Evolutionary conservation across 768 basidiomycete genomes (phyloP).

Genomic region (Podaxis sp.): DNA sequence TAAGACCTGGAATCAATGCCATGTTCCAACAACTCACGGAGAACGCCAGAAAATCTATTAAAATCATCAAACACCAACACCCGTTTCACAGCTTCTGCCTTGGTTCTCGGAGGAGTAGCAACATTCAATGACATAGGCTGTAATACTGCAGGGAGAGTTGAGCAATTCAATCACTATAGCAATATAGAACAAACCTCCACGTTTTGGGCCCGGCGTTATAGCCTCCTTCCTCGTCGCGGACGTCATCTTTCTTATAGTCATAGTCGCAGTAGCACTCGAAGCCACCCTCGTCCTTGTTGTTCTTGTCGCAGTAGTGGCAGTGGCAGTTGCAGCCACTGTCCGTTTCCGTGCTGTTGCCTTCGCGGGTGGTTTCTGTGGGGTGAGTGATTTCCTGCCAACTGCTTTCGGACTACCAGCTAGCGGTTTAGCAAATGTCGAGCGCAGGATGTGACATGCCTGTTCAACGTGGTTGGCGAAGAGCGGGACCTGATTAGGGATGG

Average conservation of each 20-base stretch:
- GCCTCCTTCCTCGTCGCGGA: constrained; percentile 28
- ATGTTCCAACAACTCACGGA: constrained; percentile 46
- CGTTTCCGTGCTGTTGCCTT: constrained; percentile 6
- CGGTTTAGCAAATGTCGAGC: neutral
- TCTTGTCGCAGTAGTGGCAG: constrained; percentile 21
- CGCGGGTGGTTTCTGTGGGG: neutral
- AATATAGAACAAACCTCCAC: constrained; percentile 28
- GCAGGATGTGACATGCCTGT: constrained; percentile 50
- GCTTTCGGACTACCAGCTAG: constrained; percentile 22
- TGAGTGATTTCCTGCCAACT: constrained; percentile 19
- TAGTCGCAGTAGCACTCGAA: constrained; percentile 22
- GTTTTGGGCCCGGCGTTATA: constrained; percentile 46
- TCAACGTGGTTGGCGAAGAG: constrained; percentile 53
- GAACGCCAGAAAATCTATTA: constrained; percentile 43
- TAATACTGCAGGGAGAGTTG: constrained; percentile 22
- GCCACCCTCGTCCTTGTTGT: constrained; percentile 20
- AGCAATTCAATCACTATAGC: neutral
- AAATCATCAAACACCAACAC: constrained; percentile 38
- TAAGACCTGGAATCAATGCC: neutral
- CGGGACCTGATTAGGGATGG: constrained; percentile 40
- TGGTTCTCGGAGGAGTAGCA: constrained; percentile 26
- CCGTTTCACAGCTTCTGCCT: constrained; percentile 19
- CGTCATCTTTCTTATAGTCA: constrained; percentile 25
- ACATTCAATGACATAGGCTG: constrained; percentile 31
- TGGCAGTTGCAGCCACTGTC: neutral